phyloP scores from a whole-genome alignment of 495 filamentous ascomycete genomes.

The Talaromyces ruber region DNA sequence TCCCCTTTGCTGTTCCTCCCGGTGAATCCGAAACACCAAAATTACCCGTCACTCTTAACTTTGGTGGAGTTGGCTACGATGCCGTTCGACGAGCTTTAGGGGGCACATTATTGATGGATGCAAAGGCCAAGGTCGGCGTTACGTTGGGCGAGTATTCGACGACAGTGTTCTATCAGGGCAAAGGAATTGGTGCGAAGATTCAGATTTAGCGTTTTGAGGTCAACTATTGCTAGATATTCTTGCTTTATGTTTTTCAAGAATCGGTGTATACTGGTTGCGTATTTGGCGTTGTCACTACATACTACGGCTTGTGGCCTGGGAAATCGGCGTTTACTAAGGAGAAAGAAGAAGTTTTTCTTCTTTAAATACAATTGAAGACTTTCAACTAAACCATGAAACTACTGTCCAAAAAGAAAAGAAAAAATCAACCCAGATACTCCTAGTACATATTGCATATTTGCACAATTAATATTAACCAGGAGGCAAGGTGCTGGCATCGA shows the following conservation, averaged over 20 bases:
- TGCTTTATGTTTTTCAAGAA: not conserved
- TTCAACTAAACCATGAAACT: not conserved
- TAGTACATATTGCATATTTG: not conserved
- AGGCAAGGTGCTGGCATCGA: slow-evolving; percentile 85
- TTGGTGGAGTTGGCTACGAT: slow-evolving; percentile 74
- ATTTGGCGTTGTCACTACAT: not conserved
- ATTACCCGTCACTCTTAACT: slow-evolving; percentile 70
- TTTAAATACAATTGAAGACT: not conserved
- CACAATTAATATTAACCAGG: slow-evolving; percentile 58
- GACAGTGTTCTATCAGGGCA: slow-evolving; percentile 58
- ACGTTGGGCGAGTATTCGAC: slow-evolving; percentile 65
- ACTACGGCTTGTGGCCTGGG: not conserved
- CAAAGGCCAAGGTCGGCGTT: slow-evolving; percentile 63
- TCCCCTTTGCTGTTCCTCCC: slow-evolving; percentile 70
- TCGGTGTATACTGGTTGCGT: not conserved
- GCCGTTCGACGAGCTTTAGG: slow-evolving; percentile 77
- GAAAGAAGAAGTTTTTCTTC: not conserved
- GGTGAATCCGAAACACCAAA: slow-evolving; percentile 60
- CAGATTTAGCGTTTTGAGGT: slow-evolving; percentile 34
- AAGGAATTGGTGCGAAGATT: slow-evolving; percentile 67
- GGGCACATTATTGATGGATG: slow-evolving; percentile 67
- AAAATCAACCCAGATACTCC: not conserved
- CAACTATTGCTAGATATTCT: not conserved
- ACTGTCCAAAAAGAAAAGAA: not conserved
- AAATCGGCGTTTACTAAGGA: not conserved